Conservation (phyloP, 768 basidiomycete genomes). For the Lactarius sp. region DNA sequence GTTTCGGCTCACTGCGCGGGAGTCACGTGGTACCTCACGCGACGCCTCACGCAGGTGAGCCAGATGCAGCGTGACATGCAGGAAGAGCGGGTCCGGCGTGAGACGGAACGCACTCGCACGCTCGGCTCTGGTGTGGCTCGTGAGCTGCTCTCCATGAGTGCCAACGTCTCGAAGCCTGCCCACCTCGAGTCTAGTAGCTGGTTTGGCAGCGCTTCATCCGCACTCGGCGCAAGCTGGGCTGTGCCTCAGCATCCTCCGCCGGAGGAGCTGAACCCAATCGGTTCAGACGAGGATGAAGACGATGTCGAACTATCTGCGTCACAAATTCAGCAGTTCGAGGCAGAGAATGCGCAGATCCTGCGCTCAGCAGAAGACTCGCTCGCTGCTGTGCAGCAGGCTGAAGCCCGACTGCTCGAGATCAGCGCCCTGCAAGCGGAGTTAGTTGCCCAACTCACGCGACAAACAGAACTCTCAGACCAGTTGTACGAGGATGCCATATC, state of each 20-base stretch:
- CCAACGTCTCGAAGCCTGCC: conserved; percentile 38
- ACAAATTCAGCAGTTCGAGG: conserved; percentile 89
- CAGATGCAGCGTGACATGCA: conserved; percentile 83
- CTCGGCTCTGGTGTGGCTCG: conserved; percentile 76
- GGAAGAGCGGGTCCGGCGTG: conserved; percentile 87
- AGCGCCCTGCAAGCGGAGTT: conserved; percentile 90
- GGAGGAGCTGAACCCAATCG: conserved; percentile 39
- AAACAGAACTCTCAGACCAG: conserved; percentile 90
- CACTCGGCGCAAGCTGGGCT: conserved; percentile 41
- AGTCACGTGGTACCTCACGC: conserved; percentile 86
- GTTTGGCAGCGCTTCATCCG: conserved; percentile 40
- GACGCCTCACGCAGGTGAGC: conserved; percentile 73
- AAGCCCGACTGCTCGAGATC: conserved; percentile 88
- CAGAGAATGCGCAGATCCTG: conserved; percentile 84
- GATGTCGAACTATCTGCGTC: conserved; percentile 79
- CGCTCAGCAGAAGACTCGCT: conserved; percentile 81
- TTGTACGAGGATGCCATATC: conserved; percentile 93
- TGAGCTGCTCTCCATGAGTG: conserved; percentile 48
- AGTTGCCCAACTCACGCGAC: conserved; percentile 77
- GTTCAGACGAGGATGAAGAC: conserved; percentile 62
- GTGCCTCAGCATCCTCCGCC: conserved; percentile 37
- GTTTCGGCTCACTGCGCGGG: conserved; percentile 88
- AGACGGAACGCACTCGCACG: conserved; percentile 76
- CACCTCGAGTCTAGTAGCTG: conserved; percentile 49
- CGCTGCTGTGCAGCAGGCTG: conserved; percentile 86